A percentile compares a stretch with the other conserved stretches of the same genome.
Evolutionary conservation across 148 eudicot species (phyloP).

Genomic region (Rhododendron molle): DNA sequence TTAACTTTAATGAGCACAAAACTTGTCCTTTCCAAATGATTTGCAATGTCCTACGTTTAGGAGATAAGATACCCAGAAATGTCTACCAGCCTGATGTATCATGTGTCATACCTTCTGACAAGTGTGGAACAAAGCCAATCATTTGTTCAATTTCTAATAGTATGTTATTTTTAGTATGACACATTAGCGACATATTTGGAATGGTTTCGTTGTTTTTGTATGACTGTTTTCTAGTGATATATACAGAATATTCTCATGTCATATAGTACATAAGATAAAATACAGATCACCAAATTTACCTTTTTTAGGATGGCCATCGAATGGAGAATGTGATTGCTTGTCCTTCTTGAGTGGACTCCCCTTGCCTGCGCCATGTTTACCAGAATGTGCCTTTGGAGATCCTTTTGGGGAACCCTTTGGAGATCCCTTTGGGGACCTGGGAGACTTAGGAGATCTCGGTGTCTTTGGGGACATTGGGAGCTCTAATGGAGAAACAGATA

Average conservation of each 20-base stretch:
- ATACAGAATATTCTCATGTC: neutral
- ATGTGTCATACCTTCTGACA: neutral
- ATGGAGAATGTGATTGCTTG: constrained; percentile 10
- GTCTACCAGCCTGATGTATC: neutral
- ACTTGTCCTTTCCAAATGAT: neutral
- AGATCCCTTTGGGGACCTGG: constrained; percentile 5
- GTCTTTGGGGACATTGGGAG: neutral
- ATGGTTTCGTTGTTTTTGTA: neutral
- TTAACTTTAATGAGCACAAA: neutral
- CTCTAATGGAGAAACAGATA: constrained; percentile 7
- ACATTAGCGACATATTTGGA: neutral
- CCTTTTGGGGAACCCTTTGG: neutral
- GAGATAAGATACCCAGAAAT: neutral
- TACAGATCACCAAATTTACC: constrained; percentile 2
- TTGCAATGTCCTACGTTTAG: neutral
- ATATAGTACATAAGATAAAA: neutral
- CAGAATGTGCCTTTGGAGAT: constrained; percentile 6
- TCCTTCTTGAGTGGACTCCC: constrained; percentile 18
- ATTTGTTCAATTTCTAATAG: neutral
- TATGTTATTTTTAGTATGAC: neutral
- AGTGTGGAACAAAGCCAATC: neutral
- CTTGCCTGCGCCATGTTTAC: constrained; percentile 12
- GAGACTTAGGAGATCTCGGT: constrained; percentile 10
- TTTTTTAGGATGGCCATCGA: constrained; percentile 12
- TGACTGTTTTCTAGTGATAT: neutral